These are phyloP conservation scores for Aeschynomene evenia DNA, from an alignment of 306 rosid genomes.

Conservation along the genomic window DNA sequence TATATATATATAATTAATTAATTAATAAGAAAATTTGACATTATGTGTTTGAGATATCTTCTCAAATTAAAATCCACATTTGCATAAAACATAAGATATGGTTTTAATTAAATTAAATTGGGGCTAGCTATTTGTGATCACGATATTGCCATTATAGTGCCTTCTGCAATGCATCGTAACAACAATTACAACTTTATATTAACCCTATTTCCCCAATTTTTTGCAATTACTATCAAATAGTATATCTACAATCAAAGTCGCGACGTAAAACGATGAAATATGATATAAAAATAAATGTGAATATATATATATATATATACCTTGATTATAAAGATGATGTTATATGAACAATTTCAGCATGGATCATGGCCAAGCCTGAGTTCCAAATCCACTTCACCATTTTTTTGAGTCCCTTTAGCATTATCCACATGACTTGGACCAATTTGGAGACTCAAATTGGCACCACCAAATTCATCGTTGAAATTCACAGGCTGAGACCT, in stretches of 20 bases:
- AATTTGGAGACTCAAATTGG: conserved; percentile 69
- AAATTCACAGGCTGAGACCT: conserved; percentile 35
- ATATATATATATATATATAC: too few relatives aligned
- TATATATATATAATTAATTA: too few relatives aligned
- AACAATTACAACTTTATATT: too few relatives aligned
- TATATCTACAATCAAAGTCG: too few relatives aligned
- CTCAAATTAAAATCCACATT: neutral
- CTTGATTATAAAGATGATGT: conserved; percentile 12
- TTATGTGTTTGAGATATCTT: neutral
- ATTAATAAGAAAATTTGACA: too few relatives aligned
- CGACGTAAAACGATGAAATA: neutral
- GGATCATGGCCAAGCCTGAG: conserved; percentile 81
- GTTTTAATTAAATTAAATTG: too few relatives aligned
- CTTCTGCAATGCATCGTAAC: too few relatives aligned
- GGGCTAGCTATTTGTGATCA: too few relatives aligned
- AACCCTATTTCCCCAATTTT: too few relatives aligned
- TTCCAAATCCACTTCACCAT: conserved; percentile 79
- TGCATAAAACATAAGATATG: neutral
- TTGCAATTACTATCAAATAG: too few relatives aligned
- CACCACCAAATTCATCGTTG: conserved; percentile 51
- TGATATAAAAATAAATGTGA: neutral
- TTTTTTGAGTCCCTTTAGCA: conserved; percentile 25
- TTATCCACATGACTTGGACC: conserved; percentile 41
- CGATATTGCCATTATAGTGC: too few relatives aligned
- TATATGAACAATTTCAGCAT: neutral